Evolutionary conservation across 2,329 filamentous ascomycete species (phyloP), one percentile per base, ranked within the genome.

Genomic region (Didymella arachidicola): DNA sequence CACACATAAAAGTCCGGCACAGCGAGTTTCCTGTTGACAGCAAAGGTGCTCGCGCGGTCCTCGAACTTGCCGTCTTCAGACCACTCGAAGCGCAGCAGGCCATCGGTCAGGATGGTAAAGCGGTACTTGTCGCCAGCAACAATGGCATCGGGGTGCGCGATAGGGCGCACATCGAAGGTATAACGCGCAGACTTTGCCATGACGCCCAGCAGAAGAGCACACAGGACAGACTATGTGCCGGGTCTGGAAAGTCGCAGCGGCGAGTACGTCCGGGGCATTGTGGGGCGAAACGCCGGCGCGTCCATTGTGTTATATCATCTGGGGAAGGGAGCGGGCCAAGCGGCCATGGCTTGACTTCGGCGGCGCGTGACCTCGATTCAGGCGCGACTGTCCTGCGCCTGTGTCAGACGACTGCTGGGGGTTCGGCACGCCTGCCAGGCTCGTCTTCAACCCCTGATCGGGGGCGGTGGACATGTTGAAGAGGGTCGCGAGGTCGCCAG

Each of bases 1-100:
- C 79, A 74, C 46, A 84, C 75, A 5, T 77, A 78, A 64, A 83
- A 86, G 41, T 81, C 68, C 0, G 81, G 81, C 0, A 82, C 79
- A 1, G 80, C 73, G 26, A 84, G 77, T 11, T 78, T 72, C 26
- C 86, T 79, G 61, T 85, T 83, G 55, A 85, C 78, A n/a, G 86
- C 87, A 67, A 89, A 86, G 10, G 83, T 84, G 0, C 85, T 88
- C 0, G 84, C 83, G 4, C 86, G 81, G 68, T 89, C 86, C 68
- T 89, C 87, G 64, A 89, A 89, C 32, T 77, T 67, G 47, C 82
- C 81, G 61, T 89, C 86, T 11, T 80, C 77, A 0, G 86, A 81
- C 84, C 85, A 89, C 74, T 89, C 86, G 61, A 84, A 87, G 30
- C 87, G 83, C 27, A 89, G 62, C 2, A 88, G 77, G 2, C 82